Evolutionary conservation across 495 filamentous ascomycete species (phyloP).

Genomic region (Trichoderma asperelloides): DNA sequence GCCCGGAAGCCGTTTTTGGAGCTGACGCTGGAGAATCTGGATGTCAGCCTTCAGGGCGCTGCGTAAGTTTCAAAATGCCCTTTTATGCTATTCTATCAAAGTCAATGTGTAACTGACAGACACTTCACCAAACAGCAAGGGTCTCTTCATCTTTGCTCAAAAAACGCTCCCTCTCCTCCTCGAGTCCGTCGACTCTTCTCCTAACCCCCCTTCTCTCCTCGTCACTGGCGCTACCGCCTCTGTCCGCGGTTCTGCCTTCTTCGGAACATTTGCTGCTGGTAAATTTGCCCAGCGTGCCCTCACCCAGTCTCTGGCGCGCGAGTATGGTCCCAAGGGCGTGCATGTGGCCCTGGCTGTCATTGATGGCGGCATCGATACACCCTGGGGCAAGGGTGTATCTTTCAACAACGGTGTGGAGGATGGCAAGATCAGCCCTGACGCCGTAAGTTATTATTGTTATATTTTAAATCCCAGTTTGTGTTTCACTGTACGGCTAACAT

Average conservation of each 20-base stretch:
- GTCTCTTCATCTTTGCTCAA: constrained; percentile 73
- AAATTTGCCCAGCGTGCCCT: constrained; percentile 79
- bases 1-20: constrained; percentile 77
- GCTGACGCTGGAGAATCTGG: constrained; percentile 54
- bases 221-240: constrained; percentile 86
- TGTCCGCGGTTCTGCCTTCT: constrained; percentile 60
- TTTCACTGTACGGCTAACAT: background rate
- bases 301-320: constrained; percentile 68
- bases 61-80: constrained; percentile 42
- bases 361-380: constrained; percentile 84
- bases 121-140: constrained; percentile 41
- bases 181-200: constrained; percentile 34
- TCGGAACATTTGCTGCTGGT: constrained; percentile 63
- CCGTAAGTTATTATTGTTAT: constrained; percentile 46
- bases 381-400: constrained; percentile 51
- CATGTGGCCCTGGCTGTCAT: constrained; percentile 83
- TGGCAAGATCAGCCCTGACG: constrained; percentile 70
- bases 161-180: constrained; percentile 64
- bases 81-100: background rate
- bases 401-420: constrained; percentile 52
- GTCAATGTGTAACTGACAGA: background rate
- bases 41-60: constrained; percentile 45
- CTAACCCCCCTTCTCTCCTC: constrained; percentile 69
- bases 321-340: constrained; percentile 83
- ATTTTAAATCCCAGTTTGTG: background rate